A percentile compares a stretch with the other conserved stretches of the same genome.
These are phyloP conservation scores for Aureobasidium sp. DNA, from an alignment of 2,329 filamentous ascomycete species.

Conservation along the genomic window DNA sequence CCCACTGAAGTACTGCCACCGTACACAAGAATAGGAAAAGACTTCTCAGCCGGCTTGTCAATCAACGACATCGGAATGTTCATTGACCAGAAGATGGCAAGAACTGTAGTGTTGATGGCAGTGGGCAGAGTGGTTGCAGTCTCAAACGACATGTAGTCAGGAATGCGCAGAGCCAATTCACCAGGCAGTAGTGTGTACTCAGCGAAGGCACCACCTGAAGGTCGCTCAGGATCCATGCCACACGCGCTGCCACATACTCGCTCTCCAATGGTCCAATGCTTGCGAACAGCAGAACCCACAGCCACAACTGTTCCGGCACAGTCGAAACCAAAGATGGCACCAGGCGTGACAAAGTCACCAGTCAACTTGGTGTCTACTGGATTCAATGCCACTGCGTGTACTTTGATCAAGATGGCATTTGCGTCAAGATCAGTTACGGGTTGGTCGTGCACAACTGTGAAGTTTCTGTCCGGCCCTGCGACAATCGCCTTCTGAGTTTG, in stretches of 20 bases:
- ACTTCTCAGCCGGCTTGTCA: constrained; percentile 10
- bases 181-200: constrained; percentile 11
- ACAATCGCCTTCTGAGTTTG: constrained; percentile 5
- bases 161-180: constrained; percentile 7
- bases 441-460: neutral
- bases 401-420: constrained; percentile 6
- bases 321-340: constrained; percentile 30
- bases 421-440: neutral
- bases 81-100: constrained; percentile 2
- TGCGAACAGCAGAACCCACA: constrained; percentile 17
- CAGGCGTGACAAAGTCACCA: constrained; percentile 22
- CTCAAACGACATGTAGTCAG: constrained; percentile 9
- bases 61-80: neutral
- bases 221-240: constrained; percentile 8
- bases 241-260: constrained; percentile 8
- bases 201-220: constrained; percentile 13
- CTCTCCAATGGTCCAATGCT: constrained; percentile 6
- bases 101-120: neutral
- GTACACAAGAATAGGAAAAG: constrained; percentile 35
- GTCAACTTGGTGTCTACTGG: constrained; percentile 32
- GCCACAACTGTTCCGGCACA: constrained; percentile 30
- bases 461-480: neutral
- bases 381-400: constrained; percentile 30
- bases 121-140: neutral
- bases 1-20: constrained; percentile 41